Base-by-base conservation (phyloP, 1,284 basidiomycete species). In the Mycena citricolor region DNA sequence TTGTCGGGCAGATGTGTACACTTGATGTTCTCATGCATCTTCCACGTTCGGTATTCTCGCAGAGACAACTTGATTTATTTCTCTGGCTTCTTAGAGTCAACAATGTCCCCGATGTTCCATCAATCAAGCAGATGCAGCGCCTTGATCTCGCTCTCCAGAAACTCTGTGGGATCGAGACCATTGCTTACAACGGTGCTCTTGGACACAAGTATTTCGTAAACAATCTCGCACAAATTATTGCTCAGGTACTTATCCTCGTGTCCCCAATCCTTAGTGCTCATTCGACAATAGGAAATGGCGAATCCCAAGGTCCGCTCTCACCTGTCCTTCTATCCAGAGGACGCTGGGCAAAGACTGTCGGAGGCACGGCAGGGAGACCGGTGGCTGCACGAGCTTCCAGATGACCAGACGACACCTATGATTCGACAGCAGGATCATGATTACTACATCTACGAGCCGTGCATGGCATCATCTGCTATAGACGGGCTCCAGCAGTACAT, bases 21-120 rank as follows among this genome's bases (percentile, higher is more conserved):
- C 42, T 68, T 0, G 63, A 68, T 33, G 57, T 67, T 10, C 31
- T 68, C 0, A 64, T 61, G 58, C 65, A 67, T 42, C 57, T 69
- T 0, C 66, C 64, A 5, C 56, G 59, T 3, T 67, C 65, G 2
- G 57, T 60, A 4, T 68, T 67, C 34, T 67, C 64, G 0, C 44
- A 58, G 0, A 46, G 53, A 1, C 62, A 68, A 32, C 52, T 65
- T 4, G 65, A 67, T 28, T 39, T 67, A 0, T 58, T 69, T 20
- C 43, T 61, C 0, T 69, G 64, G 65, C 41, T 65, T 2, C 48
- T 68, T 5, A 39, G 42, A 7, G 52, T 61, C 10, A 62, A 62
- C 32, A 50, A 58, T 11, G 57, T 68, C 3, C 28, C 54, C 6
- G 53, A 63, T 38, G 58, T 69, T 13, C 67, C 66, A 0, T 56